Evolutionary conservation across 768 basidiomycete species (phyloP).

Genomic region (Gymnopilus dilepis): DNA sequence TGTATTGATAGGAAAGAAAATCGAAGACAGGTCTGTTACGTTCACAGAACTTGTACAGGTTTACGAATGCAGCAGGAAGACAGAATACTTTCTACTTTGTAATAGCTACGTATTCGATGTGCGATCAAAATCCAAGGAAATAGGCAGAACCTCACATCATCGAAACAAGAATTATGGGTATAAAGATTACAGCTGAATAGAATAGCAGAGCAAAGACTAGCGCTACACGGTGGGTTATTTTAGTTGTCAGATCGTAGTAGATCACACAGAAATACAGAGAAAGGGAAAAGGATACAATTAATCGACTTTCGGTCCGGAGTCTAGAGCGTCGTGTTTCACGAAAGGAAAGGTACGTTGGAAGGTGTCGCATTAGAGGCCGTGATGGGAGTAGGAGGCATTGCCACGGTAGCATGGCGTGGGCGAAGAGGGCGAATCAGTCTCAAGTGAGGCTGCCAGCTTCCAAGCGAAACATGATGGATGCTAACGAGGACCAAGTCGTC

Average conservation of each 20-base stretch:
- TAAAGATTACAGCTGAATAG: not conserved
- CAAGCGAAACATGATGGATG: slow-evolving; percentile 83
- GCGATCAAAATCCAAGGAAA: not conserved
- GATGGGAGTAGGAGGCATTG: slow-evolving; percentile 17
- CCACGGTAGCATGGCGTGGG: slow-evolving; percentile 4
- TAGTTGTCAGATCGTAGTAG: not conserved
- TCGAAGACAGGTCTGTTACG: not conserved
- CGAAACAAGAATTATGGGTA: not conserved
- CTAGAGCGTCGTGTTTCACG: not conserved
- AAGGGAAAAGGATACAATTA: not conserved
- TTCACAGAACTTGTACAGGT: not conserved
- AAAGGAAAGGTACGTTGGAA: slow-evolving; percentile 2
- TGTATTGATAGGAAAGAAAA: too few species aligned
- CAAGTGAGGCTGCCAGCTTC: slow-evolving; percentile 83
- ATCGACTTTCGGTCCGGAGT: not conserved
- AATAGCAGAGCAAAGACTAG: not conserved
- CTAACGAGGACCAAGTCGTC: slow-evolving; percentile 78
- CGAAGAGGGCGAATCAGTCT: slow-evolving; percentile 52
- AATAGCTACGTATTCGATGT: not conserved
- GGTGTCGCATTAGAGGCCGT: slow-evolving; percentile 11
- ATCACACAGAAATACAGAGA: not conserved
- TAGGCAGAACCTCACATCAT: not conserved
- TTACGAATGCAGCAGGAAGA: not conserved
- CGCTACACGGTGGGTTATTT: not conserved
- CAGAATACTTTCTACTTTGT: not conserved